A percentile compares a stretch with the other conserved stretches of the same genome.
phyloP scores from a whole-genome alignment of 2,329 filamentous ascomycete species.

The Pseudogymnoascus sp. region DNA sequence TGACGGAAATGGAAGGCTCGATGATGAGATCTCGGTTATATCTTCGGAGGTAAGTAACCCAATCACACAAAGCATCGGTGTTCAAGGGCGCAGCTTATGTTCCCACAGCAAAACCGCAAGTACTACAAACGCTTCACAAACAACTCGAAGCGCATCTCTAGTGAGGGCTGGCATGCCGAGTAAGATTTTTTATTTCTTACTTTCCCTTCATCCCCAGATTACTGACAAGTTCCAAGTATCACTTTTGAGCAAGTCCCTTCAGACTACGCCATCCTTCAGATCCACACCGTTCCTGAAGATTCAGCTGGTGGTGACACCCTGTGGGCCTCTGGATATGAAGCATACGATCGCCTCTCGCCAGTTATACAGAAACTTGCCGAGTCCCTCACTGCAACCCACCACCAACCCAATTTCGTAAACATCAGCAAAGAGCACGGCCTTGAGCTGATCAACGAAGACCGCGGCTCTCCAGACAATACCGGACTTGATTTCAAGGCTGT shows the following conservation, averaged over 20 bases:
- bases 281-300: constrained; percentile 36
- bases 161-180: constrained; percentile 40
- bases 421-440: constrained; percentile 21
- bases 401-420: constrained; percentile 18
- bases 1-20: constrained; percentile 37
- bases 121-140: constrained; percentile 32
- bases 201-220: background rate
- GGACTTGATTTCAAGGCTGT: constrained; percentile 45
- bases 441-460: constrained; percentile 35
- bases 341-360: constrained; percentile 13
- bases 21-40: constrained; percentile 44
- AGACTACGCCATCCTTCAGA: constrained; percentile 40
- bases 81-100: background rate
- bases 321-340: constrained; percentile 32
- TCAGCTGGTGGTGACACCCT: constrained; percentile 37
- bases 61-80: background rate
- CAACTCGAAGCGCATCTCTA: constrained; percentile 26
- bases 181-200: constrained; percentile 15
- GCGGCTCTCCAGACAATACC: constrained; percentile 51
- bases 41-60: constrained; percentile 31
- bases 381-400: constrained; percentile 16
- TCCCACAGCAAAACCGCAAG: constrained; percentile 27
- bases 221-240: constrained; percentile 24
- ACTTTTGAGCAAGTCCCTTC: constrained; percentile 41
- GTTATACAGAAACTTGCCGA: constrained; percentile 15